Conservation (phyloP, 805 yeast genomes). For the Spathaspora gorwiae region DNA sequence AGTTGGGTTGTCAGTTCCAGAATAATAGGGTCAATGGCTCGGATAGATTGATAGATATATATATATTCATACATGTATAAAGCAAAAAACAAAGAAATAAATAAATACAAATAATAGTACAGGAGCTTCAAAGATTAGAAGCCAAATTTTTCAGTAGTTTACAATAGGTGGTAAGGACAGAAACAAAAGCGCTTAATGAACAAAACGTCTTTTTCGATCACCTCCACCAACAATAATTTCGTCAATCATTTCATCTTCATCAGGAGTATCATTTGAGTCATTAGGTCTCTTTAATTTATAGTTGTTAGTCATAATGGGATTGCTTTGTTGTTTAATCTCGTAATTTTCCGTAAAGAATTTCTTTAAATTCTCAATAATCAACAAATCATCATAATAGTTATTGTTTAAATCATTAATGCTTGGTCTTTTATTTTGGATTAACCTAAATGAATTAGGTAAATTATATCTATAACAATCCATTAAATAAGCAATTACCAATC, state of each 20-base stretch:
- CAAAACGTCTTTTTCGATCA: constrained; percentile 14
- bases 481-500: constrained; percentile 30
- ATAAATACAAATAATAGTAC: background rate
- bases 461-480: constrained; percentile 39
- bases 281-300: constrained; percentile 25
- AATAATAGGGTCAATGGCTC: constrained; percentile 8
- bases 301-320: constrained; percentile 20
- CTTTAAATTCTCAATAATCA: constrained; percentile 36
- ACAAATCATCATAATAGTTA: constrained; percentile 36
- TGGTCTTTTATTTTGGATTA: constrained; percentile 17
- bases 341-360: constrained; percentile 33
- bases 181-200: background rate
- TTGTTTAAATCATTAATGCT: constrained; percentile 18
- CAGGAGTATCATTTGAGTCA: constrained; percentile 18
- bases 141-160: no score
- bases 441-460: constrained; percentile 23
- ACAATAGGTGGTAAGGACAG: background rate
- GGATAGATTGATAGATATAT: background rate
- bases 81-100: background rate
- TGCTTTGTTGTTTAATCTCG: constrained; percentile 22
- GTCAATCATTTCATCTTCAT: constrained; percentile 5
- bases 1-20: constrained; percentile 69
- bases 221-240: constrained; percentile 13
- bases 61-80: background rate
- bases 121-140: background rate